Percentiles rank a stretch among this genome's conserved stretches.
These are phyloP conservation scores for Aspergillus heteromorphus DNA, from an alignment of 495 filamentous ascomycete species.

Conservation along the genomic window DNA sequence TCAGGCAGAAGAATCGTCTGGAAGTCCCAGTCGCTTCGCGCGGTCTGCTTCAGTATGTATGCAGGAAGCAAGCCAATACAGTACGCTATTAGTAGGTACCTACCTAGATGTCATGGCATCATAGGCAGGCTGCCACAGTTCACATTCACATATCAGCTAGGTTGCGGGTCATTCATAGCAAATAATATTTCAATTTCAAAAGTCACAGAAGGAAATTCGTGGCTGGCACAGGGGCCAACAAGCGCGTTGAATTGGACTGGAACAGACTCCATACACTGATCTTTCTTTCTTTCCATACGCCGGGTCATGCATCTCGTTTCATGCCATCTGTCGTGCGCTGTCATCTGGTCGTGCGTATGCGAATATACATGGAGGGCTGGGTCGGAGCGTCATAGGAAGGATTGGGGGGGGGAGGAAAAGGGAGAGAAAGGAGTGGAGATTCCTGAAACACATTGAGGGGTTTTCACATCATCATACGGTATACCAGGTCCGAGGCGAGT, in stretches of 20 bases:
- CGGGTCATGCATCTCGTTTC: neutral
- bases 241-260: neutral
- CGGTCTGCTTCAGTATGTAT: neutral
- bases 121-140: neutral
- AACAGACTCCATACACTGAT: neutral
- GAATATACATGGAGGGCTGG: neutral
- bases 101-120: neutral
- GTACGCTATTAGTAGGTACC: neutral
- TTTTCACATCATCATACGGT: slow-evolving; percentile 41
- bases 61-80: neutral
- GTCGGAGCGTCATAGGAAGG: neutral
- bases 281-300: neutral
- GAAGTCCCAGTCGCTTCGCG: neutral
- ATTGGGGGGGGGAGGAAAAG: neutral
- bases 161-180: neutral
- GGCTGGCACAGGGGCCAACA: neutral
- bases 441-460: neutral
- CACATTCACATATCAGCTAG: neutral
- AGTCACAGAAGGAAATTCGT: neutral
- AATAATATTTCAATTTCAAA: neutral
- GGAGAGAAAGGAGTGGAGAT: neutral
- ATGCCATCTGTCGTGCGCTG: neutral
- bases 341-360: neutral
- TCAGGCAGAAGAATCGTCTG: neutral
- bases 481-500: slow-evolving; percentile 44